Percentiles rank a stretch among this genome's conserved stretches.
Conservation (phyloP, 805 yeast species). For the Monosporozyma siamensis region DNA sequence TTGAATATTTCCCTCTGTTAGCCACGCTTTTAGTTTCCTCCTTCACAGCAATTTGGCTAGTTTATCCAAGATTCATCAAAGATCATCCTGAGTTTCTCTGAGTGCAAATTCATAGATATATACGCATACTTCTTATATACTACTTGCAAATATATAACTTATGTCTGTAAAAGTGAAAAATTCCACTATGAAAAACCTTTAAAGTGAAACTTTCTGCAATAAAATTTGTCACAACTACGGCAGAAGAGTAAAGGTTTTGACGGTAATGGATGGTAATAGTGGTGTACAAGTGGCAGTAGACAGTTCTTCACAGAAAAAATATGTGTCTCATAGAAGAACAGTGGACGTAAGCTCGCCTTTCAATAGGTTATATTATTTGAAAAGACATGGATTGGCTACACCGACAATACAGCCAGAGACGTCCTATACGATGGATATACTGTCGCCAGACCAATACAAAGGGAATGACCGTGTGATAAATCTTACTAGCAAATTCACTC, state of each 20-base stretch:
- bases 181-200: not conserved
- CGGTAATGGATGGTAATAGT: not conserved
- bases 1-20: slow-evolving; percentile 23
- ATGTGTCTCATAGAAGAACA: slow-evolving; percentile 27
- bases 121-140: no score
- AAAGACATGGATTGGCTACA: slow-evolving; percentile 22
- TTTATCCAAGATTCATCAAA: slow-evolving; percentile 23
- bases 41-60: slow-evolving; percentile 20
- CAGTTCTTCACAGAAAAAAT: slow-evolving; percentile 26
- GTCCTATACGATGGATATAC: slow-evolving; percentile 21
- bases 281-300: no score
- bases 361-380: slow-evolving; percentile 21
- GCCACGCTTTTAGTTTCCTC: slow-evolving; percentile 17
- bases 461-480: slow-evolving; percentile 38
- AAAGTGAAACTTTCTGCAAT: not conserved
- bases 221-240: no score
- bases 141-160: no score
- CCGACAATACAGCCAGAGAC: slow-evolving; percentile 27
- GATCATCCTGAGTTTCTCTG: slow-evolving; percentile 17
- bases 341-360: slow-evolving; percentile 28
- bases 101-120: no score
- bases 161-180: no score
- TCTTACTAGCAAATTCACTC: slow-evolving; percentile 73
- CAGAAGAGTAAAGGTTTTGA: no score
- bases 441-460: slow-evolving; percentile 25